Evolutionary conservation across 306 rosid genomes (phyloP), one percentile per base, ranked within the genome.

Genomic region (Vigna angularis): DNA sequence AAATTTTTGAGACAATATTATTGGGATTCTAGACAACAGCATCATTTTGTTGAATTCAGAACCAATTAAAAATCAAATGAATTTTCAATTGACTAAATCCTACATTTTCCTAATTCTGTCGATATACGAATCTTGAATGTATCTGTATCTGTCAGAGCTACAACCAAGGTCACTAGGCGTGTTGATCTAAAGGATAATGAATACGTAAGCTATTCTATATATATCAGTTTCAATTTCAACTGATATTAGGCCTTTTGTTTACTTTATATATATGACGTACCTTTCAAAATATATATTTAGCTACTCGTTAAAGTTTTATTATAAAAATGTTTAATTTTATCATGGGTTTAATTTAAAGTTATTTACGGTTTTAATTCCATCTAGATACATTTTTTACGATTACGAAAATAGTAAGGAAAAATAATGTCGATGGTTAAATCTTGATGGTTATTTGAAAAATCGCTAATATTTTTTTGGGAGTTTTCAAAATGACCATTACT

Each of bases 121-220:
- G 56, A 69, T 52, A 79, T 52, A 79, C 75, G 84, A 84, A 84
- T 81, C 70, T 74, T 61, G 56, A 38, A 40, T 55, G 75, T 78
- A 63, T 47, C 34, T 58, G 44, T 53, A 38, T 20, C 14, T 48
- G 49, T 51, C 32, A 73, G 73, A 24, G 45, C 58, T 15, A 77
- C 56, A 45, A 68, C 63, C 70, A 34, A 48, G 69, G 26, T 15
- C 57, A 55, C 17, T 42, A 56, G 58, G 72, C 66, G 66, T 59
- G 72, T 28, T 73, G 34, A 24, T 72, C 75, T 48, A 76, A 40
- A 72, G 68, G 34, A 73, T 69, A 58, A 69, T 34, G 65, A 34
- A 67, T 59, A 70, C 59, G 26, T 48, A 42, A 50, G 10, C 49
- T 30, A 69, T 66, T 26, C 7, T 40, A 57, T 24, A 22, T 72